A percentile compares a stretch with the other conserved stretches of the same genome.
Evolutionary conservation across 75 land plant genomes (phyloP).

Genomic region (Cunninghamia lanceolata): DNA sequence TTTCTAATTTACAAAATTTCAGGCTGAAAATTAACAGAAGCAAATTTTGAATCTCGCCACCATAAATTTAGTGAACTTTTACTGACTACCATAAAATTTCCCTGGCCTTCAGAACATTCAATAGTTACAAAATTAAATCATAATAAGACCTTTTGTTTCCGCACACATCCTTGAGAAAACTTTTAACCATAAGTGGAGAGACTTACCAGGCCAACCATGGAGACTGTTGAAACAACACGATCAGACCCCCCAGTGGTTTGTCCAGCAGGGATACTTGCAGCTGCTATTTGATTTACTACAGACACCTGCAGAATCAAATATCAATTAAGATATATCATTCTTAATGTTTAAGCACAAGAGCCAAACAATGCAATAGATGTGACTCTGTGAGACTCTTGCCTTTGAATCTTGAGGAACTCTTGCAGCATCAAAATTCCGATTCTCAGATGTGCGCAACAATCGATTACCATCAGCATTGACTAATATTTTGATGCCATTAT

Average conservation of each 20-base stretch:
- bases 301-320: constrained; percentile 17
- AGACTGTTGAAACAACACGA: constrained; percentile 31
- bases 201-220: constrained; percentile 47
- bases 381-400: constrained; percentile 43
- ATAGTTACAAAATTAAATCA: background rate
- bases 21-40: background rate
- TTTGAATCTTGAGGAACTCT: constrained; percentile 38
- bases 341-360: background rate
- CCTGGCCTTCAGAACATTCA: background rate
- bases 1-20: background rate
- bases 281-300: constrained; percentile 33
- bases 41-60: background rate
- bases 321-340: background rate
- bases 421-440: constrained; percentile 49
- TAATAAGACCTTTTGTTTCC: background rate
- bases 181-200: background rate
- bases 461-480: constrained; percentile 76
- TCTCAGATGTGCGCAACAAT: constrained; percentile 57
- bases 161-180: background rate
- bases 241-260: constrained; percentile 45
- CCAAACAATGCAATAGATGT: background rate
- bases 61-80: background rate
- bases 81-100: background rate
- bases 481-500: constrained; percentile 76
- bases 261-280: constrained; percentile 28